Evolutionary conservation across 2,329 filamentous ascomycete species (phyloP), one percentile per base, ranked within the genome.

Genomic region (Penicillium janthinellum): DNA sequence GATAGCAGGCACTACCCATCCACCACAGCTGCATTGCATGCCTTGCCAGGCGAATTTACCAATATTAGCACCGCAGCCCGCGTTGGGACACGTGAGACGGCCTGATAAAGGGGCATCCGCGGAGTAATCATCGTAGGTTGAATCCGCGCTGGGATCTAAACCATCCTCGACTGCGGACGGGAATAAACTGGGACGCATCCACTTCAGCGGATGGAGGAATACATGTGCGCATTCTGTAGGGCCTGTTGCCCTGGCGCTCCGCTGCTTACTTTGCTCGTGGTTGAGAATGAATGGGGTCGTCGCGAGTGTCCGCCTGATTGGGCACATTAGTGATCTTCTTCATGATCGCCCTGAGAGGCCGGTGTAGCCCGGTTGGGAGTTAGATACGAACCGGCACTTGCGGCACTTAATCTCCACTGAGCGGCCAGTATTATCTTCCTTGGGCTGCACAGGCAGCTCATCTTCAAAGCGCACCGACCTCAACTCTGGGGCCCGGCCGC

Each of bases 21-120:
- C 87, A 39, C 89, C 88, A 75, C 95, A 99, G 72, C 88, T 95
- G 79, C 95, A 99, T 74, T 88, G 88, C 83, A 97, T 89, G 14
- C 95, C 95, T 74, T 96, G 92, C 95, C 95, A 99, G 54, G 94
- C 90, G 73, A 97, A 99, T 69, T 95, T 90, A 41, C 95, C 95
- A 50, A 98, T 86, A 54, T 91, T 92, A 42, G 90, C 87, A 49
- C 85, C 86, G 75, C 95, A 99, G 70, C 89, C 90, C 8, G 74
- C 60, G 67, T 88, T 90, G 10, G 95, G 94, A 71, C 95, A 99
- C 59, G 88, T 85, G 35, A 99, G 82, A 10, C 94, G 87, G 25
- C 95, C 95, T 61, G 93, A 91, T 25, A 98, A 82, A 62, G 88
- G 86, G 31, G 91, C 92, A 70, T 90, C 85, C 68, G 93, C 90